Evolutionary conservation across 352 stramenopile species (phyloP), one percentile per base, ranked within the genome.

Genomic region (Globisporangium nagaii): DNA sequence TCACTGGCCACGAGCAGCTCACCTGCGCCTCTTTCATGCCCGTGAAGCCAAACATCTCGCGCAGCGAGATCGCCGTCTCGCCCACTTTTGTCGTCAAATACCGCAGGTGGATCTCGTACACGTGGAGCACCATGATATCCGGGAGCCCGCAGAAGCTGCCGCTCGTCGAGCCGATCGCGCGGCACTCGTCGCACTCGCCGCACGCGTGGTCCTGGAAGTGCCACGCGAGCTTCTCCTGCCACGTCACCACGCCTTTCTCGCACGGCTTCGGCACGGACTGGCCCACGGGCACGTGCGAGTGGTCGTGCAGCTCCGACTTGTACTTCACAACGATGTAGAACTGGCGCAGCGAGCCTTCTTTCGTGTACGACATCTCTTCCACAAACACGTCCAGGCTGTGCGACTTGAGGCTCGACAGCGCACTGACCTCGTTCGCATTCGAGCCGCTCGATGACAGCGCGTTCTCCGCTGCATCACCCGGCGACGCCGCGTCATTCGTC

Each of bases 311-410:
- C 49, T 90, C 80, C 36, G 84, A 91, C 51, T 90, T 88, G 55
- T 90, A 93, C 63, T 91, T 91, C 62, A 82, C 68, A 24, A 93
- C 84, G 15, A 89, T 68, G 71, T 91, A 93, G 55, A 91, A 91
- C 56, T 91, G 81, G 17, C 84, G 84, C 52, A 90, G 45, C 20
- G 79, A 71, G 9, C 77, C 71, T 36, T 93, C 84, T 45, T 87
- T 90, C 37, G 71, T 58, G 50, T 90, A 88, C 19, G 71, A 77
- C 70, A 93, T 85, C 37, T 90, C 73, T 32, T 87, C 78, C 13
- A 93, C 64, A 15, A 80, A 52, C 17, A 80, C 65, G 37, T 88
- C 77, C 6, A 93, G 60, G 10, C 57, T 45, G 50, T 93, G 84
- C 25, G 72, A 78, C 70, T 88, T 87, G 47, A 89, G 56, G 15